Evolutionary conservation across 495 filamentous ascomycete genomes (phyloP), one percentile per base, ranked within the genome.

Genomic region (Astrothelium subdiscretum): DNA sequence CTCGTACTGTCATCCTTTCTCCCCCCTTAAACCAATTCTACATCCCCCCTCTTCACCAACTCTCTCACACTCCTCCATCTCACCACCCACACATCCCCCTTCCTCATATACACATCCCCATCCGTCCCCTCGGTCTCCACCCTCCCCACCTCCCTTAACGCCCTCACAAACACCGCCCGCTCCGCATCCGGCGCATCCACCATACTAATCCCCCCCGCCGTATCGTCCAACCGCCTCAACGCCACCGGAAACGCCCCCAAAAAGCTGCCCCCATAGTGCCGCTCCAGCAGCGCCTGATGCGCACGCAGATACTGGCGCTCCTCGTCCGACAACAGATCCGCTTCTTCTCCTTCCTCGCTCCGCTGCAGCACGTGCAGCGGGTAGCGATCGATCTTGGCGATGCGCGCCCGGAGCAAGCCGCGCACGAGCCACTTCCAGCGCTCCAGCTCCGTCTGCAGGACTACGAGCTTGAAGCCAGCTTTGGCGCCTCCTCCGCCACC

Each of bases 361-460:
- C n/a, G 8, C 8, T 77, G 76, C 31, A 62, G 42, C 59, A 59
- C 63, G 73, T 84, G 80, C 61, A 84, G 80, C 31, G 83, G 78
- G 72, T 88, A 82, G 43, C 80, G 81, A 70, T 91, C 86, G 69
- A 91, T 89, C 81, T 98, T 98, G 22, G 90, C 81, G 43, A 98
- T 85, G 31, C 94, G 80, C n/a, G 87, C 83, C 57, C 94, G 82
- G 44, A 97, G 78, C 63, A 90, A 86, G n/a, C 85, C 87, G 62
- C 94, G 84, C 38, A 97, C 79, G 38, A 97, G 79, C 70, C 87
- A 97, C 77, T 95, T 95, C 73, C 87, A 92, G 42, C 94, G 79
- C 73, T 96, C 89, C 58, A 97, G 84, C 78, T 98, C 94, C 29
- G 95, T 97, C 78, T 98, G 94, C 61, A 97, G 85, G 65, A 98